Percentiles rank a stretch among this genome's conserved stretches.
Evolutionary conservation across 2,329 filamentous ascomycete genomes (phyloP).

Genomic region (Ophiostoma sp.): DNA sequence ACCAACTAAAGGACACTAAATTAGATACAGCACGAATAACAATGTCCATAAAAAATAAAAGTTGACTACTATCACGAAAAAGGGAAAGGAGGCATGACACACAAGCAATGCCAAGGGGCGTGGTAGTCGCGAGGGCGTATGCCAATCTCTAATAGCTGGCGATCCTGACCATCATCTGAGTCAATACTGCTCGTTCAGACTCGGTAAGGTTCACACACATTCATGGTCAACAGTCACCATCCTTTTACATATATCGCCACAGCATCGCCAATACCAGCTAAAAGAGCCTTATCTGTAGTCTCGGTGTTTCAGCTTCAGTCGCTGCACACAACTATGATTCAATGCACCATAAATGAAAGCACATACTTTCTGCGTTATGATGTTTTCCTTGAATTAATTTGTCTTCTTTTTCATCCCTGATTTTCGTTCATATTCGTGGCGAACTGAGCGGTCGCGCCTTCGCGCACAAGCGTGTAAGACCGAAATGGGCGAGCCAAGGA

Average conservation of each 20-base stretch:
- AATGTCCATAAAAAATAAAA: background rate
- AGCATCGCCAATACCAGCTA: background rate
- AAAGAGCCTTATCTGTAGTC: background rate
- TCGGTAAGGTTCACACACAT: background rate
- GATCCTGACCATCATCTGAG: background rate
- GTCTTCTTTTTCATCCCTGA: background rate
- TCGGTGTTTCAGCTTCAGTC: background rate
- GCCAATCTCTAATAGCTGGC: background rate
- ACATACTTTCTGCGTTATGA: background rate
- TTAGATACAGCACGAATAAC: background rate
- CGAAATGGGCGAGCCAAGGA: constrained; percentile 18
- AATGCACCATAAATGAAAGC: background rate
- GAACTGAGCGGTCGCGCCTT: constrained; percentile 21
- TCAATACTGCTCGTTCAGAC: background rate
- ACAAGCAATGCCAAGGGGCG: constrained; percentile 3
- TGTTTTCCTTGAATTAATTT: background rate
- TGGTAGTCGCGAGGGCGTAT: background rate
- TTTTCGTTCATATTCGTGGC: constrained; percentile 5
- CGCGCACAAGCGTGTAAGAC: constrained; percentile 17
- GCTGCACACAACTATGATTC: background rate
- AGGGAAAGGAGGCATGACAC: background rate
- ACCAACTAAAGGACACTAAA: background rate
- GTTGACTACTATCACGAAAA: background rate
- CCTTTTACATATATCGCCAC: background rate
- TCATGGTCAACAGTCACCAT: background rate